Percentiles rank a stretch among this genome's conserved stretches.
Conservation (phyloP, 2,329 filamentous ascomycete species). For the Ophiocordyceps camponoti-rufipedis region DNA sequence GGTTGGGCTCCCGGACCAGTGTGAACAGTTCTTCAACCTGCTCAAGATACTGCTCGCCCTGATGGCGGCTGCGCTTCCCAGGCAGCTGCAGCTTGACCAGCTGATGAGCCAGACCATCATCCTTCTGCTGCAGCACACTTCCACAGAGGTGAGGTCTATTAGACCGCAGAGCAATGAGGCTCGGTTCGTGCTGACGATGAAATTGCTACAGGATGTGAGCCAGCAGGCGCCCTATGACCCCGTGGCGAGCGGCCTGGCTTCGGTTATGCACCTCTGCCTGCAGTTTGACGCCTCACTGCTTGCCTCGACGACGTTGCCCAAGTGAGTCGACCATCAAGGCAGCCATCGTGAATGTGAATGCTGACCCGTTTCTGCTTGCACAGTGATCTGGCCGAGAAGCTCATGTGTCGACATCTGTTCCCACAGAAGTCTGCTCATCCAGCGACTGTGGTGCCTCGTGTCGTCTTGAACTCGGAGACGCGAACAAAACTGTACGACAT, state of each 20-base stretch:
- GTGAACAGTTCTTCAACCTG: slow-evolving; percentile 26
- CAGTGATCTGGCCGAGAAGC: slow-evolving; percentile 14
- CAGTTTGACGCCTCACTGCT: slow-evolving; percentile 10
- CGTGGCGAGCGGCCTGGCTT: slow-evolving; percentile 12
- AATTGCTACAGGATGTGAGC: slow-evolving; percentile 8
- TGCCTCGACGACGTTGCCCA: slow-evolving; percentile 8
- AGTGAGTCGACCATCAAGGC: slow-evolving; percentile 5
- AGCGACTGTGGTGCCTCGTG: slow-evolving; percentile 13
- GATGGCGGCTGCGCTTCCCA: slow-evolving; percentile 9
- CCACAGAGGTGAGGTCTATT: slow-evolving; percentile 17
- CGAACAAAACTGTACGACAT: slow-evolving; percentile 42
- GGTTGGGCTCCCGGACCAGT: slow-evolving; percentile 13
- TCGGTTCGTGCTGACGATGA: background rate
- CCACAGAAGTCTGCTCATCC: slow-evolving; percentile 17
- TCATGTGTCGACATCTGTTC: slow-evolving; percentile 51
- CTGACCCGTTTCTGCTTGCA: background rate
- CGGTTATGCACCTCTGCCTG: slow-evolving; percentile 13
- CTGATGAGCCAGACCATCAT: slow-evolving; percentile 13
- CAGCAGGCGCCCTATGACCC: slow-evolving; percentile 10
- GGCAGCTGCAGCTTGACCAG: slow-evolving; percentile 11
- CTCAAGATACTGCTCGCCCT: slow-evolving; percentile 20
- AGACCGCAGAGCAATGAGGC: background rate
- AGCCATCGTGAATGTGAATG: background rate
- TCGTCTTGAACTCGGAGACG: slow-evolving; percentile 33
- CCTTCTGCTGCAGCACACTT: slow-evolving; percentile 19